These are phyloP conservation scores for Penicillium crystallinum DNA, from an alignment of 495 filamentous ascomycete species.

Conservation along the genomic window DNA sequence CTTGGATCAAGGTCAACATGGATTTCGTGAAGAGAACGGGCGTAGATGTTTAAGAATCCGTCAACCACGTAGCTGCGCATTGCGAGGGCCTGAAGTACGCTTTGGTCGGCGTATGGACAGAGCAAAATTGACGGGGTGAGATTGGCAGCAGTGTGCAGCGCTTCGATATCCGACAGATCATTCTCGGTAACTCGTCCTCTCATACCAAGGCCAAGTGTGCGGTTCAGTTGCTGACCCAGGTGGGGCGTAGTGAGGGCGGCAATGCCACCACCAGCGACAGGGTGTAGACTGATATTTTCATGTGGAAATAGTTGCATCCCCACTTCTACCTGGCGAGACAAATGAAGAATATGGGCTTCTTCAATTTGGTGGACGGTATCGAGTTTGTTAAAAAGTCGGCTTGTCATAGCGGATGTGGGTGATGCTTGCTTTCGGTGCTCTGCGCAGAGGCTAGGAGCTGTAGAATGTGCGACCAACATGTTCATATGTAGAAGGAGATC, in stretches of 20 bases:
- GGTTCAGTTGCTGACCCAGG: conserved; percentile 15
- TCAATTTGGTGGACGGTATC: conserved; percentile 12
- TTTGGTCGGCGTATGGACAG: conserved; percentile 16
- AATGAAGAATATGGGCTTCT: conserved; percentile 11
- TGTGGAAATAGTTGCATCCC: conserved; percentile 9
- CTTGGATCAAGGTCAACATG: not conserved
- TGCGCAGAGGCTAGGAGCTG: not conserved
- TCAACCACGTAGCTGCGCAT: conserved; percentile 8
- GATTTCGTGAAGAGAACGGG: conserved; percentile 5
- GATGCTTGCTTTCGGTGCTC: conserved; percentile 3
- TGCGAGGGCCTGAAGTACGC: conserved; percentile 5
- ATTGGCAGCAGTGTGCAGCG: not conserved
- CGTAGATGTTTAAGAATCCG: conserved; percentile 14
- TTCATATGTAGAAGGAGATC: not conserved
- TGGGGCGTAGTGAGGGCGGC: conserved; percentile 7
- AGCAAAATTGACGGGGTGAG: conserved; percentile 12
- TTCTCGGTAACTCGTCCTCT: conserved; percentile 5
- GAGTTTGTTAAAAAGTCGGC: conserved; percentile 6
- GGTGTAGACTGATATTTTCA: conserved; percentile 6
- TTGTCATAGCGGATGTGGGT: not conserved
- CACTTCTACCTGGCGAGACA: conserved; percentile 8
- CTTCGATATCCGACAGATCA: conserved; percentile 10
- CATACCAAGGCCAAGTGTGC: conserved; percentile 17
- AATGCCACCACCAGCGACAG: conserved; percentile 5
- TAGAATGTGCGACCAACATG: conserved; percentile 11